phyloP scores from a whole-genome alignment of 495 filamentous ascomycete species.

The Penicillium ucsense region DNA sequence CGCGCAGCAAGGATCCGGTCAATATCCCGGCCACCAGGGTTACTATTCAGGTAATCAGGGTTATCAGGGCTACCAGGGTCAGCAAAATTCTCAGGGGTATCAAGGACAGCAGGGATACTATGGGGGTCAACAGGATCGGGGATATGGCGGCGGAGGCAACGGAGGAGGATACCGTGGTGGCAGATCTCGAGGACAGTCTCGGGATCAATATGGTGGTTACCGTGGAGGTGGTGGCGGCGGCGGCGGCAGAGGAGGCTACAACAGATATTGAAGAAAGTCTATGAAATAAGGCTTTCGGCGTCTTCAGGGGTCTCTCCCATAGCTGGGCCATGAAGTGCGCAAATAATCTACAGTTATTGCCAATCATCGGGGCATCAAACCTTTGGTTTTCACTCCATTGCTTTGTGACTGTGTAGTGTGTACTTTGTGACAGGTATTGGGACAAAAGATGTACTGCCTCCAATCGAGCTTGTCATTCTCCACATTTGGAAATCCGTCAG shows the following conservation, averaged over 20 bases:
- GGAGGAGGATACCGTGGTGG: slow-evolving; percentile 17
- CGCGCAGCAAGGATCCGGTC: slow-evolving; percentile 14
- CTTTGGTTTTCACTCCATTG: too few species aligned
- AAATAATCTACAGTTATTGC: too few species aligned
- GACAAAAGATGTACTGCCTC: too few species aligned
- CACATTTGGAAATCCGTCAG: too few species aligned
- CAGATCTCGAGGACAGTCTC: slow-evolving; percentile 16
- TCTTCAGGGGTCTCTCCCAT: too few species aligned
- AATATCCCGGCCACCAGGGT: slow-evolving; percentile 19
- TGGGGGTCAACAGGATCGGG: slow-evolving; percentile 18
- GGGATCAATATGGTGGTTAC: slow-evolving; percentile 19
- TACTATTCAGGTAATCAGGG: neutral
- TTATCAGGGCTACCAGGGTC: slow-evolving; percentile 15
- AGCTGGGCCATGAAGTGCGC: too few species aligned
- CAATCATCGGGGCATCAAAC: too few species aligned
- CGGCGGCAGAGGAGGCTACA: slow-evolving; percentile 27
- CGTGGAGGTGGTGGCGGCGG: slow-evolving; percentile 13
- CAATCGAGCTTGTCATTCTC: too few species aligned
- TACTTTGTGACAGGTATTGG: too few species aligned
- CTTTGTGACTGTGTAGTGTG: too few species aligned
- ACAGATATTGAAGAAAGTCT: slow-evolving; percentile 25
- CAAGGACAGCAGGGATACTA: slow-evolving; percentile 18
- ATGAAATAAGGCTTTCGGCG: neutral
- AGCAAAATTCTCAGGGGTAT: slow-evolving; percentile 3
- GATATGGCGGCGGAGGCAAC: slow-evolving; percentile 14